Conservation (phyloP, 768 basidiomycete genomes). For the Agaricus sinodeliciosus region DNA sequence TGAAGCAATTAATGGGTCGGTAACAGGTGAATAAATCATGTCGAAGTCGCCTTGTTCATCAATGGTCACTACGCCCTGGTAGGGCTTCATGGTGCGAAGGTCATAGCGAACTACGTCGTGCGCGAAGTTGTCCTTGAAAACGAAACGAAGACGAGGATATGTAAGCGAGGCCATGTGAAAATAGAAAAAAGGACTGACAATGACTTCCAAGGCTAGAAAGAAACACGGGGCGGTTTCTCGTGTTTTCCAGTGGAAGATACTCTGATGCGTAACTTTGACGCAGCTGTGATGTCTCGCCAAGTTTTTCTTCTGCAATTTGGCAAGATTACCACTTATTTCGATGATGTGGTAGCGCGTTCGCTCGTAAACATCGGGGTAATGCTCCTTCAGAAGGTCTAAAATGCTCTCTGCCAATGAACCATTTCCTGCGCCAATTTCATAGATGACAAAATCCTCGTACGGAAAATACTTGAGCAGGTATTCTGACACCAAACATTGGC, state of each 20-base stretch:
- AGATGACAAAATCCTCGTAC: constrained; percentile 92
- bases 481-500: constrained; percentile 81
- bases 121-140: constrained; percentile 82
- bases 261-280: constrained; percentile 65
- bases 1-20: constrained; percentile 77
- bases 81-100: constrained; percentile 67
- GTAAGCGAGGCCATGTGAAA: not conserved
- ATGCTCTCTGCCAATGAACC: constrained; percentile 90
- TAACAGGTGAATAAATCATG: constrained; percentile 74
- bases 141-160: constrained; percentile 1
- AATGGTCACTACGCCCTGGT: constrained; percentile 78
- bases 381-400: constrained; percentile 67
- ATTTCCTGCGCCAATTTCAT: constrained; percentile 98
- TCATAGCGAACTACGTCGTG: constrained; percentile 95
- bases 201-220: constrained; percentile 91
- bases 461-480: constrained; percentile 95
- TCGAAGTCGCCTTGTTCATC: constrained; percentile 78
- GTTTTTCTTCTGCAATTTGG: constrained; percentile 60
- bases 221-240: constrained; percentile 82
- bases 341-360: constrained; percentile 91
- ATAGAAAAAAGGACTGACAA: constrained; percentile 48
- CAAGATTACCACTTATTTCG: constrained; percentile 84
- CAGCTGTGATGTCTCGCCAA: constrained; percentile 59
- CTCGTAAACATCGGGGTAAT: constrained; percentile 89
- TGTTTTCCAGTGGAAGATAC: constrained; percentile 80